These are phyloP conservation scores for Suillus plorans DNA, from an alignment of 768 basidiomycete species.

Conservation along the genomic window DNA sequence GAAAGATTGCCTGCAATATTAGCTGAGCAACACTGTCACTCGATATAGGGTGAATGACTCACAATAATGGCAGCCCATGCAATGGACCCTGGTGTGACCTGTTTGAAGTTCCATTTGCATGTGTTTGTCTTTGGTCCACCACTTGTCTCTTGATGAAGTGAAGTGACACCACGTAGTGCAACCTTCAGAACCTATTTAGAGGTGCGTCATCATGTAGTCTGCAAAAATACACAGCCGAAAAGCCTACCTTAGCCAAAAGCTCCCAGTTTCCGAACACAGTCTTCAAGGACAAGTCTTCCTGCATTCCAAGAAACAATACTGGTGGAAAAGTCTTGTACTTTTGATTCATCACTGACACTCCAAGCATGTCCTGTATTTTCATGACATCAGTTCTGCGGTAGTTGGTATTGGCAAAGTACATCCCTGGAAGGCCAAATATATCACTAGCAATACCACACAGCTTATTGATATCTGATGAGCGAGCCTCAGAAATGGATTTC, in stretches of 20 bases:
- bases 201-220: not conserved
- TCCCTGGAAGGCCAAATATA: slow-evolving; percentile 4
- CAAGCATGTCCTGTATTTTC: not conserved
- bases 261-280: slow-evolving; percentile 5
- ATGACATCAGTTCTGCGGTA: not conserved
- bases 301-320: not conserved
- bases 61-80: slow-evolving; percentile 4
- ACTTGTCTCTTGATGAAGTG: not conserved
- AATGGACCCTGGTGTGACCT: slow-evolving; percentile 2
- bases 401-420: slow-evolving; percentile 1
- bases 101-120: not conserved
- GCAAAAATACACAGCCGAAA: not conserved
- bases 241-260: slow-evolving; percentile 5
- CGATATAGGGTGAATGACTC: not conserved
- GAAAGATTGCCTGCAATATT: not conserved
- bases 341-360: not conserved
- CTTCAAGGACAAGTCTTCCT: not conserved
- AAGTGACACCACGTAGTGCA: not conserved
- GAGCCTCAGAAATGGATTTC: not conserved
- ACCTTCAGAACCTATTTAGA: slow-evolving; percentile 3
- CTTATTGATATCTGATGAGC: not conserved
- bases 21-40: not conserved
- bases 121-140: not conserved
- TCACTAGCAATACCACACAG: not conserved
- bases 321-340: not conserved